Evolutionary conservation across 192 early-diverging fungal species (phyloP).

Genomic region (Chytriomyces hyalinus): DNA sequence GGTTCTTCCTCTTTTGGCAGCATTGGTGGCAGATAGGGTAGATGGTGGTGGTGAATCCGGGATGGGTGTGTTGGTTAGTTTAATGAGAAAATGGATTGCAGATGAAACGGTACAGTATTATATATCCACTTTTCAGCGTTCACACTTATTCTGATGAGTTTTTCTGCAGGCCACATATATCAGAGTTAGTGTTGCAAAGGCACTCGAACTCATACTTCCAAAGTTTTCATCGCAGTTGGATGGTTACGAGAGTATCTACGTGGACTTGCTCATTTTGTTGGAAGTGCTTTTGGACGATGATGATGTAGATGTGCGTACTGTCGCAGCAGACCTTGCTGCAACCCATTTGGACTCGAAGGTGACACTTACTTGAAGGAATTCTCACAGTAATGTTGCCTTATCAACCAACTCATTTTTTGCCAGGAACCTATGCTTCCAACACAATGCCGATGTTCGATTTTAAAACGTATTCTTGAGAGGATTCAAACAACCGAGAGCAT

Average conservation of each 20-base stretch:
- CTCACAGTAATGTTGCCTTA: no score
- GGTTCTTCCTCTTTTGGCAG: conserved; percentile 60
- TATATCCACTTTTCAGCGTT: conserved; percentile 46
- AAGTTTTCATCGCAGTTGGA: background rate
- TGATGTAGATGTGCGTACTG: conserved; percentile 76
- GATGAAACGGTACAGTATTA: conserved; percentile 36
- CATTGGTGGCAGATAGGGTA: conserved; percentile 53
- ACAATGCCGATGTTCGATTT: conserved; percentile 59
- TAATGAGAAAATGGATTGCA: conserved; percentile 26
- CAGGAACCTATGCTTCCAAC: conserved; percentile 58
- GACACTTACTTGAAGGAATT: background rate
- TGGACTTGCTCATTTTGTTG: conserved; percentile 59
- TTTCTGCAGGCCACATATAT: conserved; percentile 55
- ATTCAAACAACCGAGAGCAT: conserved; percentile 44
- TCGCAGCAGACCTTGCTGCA: conserved; percentile 64
- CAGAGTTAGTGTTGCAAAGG: conserved; percentile 58
- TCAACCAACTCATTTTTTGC: background rate
- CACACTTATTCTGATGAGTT: conserved; percentile 40
- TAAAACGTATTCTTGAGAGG: conserved; percentile 46
- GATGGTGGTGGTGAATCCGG: conserved; percentile 9
- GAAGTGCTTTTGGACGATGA: conserved; percentile 73
- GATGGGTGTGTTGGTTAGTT: conserved; percentile 41
- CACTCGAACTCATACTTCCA: conserved; percentile 33
- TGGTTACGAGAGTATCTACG: conserved; percentile 24
- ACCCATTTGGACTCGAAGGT: conserved; percentile 61